phyloP scores from a whole-genome alignment of 495 filamentous ascomycete genomes.

The Rhypophila decipiens region DNA sequence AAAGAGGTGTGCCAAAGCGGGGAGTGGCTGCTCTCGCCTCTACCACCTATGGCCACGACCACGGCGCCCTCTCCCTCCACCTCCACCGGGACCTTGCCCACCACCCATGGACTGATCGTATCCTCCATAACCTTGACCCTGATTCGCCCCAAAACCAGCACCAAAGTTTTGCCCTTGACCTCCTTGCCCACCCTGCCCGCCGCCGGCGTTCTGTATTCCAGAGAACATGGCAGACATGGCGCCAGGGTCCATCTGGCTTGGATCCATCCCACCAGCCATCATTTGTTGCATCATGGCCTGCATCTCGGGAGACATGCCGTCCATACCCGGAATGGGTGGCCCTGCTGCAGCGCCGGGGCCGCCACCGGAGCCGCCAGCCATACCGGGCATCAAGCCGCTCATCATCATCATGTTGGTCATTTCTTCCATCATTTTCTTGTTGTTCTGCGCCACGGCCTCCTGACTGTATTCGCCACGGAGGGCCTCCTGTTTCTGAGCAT shows the following conservation, averaged over 20 bases:
- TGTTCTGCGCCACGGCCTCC: constrained; percentile 54
- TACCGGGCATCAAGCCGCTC: constrained; percentile 55
- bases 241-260: constrained; percentile 55
- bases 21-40: background rate
- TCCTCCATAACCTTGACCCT: constrained; percentile 49
- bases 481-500: constrained; percentile 80
- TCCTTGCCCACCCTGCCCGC: constrained; percentile 38
- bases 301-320: constrained; percentile 70
- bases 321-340: constrained; percentile 59
- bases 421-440: constrained; percentile 81
- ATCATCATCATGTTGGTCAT: constrained; percentile 85
- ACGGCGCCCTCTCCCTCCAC: constrained; percentile 33
- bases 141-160: constrained; percentile 42
- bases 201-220: constrained; percentile 35
- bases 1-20: too few relatives aligned
- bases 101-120: constrained; percentile 54
- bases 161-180: constrained; percentile 41
- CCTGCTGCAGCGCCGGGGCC: constrained; percentile 29
- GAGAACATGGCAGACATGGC: constrained; percentile 45
- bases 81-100: constrained; percentile 29
- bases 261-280: constrained; percentile 78
- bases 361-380: constrained; percentile 7
- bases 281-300: constrained; percentile 76
- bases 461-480: constrained; percentile 60
- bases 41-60: constrained; percentile 34